A percentile compares a stretch with the other conserved stretches of the same genome.
phyloP scores from a whole-genome alignment of 2,329 filamentous ascomycete genomes.

The Hymenoscyphus infarciens region DNA sequence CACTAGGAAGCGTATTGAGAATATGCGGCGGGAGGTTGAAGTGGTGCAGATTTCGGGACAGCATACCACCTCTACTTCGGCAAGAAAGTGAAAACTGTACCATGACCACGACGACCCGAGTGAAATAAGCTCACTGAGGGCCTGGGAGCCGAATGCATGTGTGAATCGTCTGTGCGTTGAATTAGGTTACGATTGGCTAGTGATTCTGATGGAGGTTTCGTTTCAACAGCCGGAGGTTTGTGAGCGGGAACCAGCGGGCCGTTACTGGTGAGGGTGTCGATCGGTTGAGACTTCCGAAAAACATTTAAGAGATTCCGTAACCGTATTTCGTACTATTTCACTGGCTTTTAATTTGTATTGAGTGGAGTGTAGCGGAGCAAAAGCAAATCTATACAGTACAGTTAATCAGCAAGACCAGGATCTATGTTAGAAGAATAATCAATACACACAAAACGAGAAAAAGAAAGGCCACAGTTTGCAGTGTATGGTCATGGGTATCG shows the following conservation, averaged over 20 bases:
- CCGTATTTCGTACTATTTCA: no score
- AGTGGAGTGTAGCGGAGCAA: no score
- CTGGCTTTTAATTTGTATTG: no score
- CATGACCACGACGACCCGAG: background rate
- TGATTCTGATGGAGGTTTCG: slow-evolving; percentile 1
- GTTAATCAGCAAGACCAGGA: no score
- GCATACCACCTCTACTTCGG: background rate
- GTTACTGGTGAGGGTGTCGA: background rate
- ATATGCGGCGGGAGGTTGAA: background rate
- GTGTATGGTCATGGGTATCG: background rate
- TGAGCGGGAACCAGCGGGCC: background rate
- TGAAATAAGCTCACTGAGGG: background rate
- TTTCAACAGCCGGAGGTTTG: background rate
- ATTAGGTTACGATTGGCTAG: background rate
- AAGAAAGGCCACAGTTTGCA: background rate
- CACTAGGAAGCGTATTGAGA: background rate
- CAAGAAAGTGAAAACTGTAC: background rate
- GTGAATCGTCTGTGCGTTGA: background rate
- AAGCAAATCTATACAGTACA: no score
- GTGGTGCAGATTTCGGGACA: background rate
- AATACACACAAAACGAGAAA: background rate
- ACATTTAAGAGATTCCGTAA: background rate
- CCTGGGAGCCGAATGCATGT: background rate
- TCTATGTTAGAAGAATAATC: background rate
- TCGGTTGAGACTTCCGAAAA: background rate